Base-by-base conservation (phyloP, 2,329 filamentous ascomycete species). In the Thyridium curvatum region DNA sequence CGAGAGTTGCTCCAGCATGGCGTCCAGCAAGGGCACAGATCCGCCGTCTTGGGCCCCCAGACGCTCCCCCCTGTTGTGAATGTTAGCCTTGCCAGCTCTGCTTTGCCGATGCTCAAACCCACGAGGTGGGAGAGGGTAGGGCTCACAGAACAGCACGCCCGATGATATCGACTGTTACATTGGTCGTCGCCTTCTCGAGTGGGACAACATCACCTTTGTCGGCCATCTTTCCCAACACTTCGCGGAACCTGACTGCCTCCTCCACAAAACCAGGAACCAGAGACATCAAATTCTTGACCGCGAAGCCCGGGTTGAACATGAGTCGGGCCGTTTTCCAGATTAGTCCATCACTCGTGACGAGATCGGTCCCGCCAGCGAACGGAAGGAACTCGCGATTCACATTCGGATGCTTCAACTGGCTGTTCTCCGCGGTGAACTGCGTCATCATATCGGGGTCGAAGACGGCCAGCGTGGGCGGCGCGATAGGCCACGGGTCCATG, bases 291-390 rank as follows among this genome's bases (percentile, higher is more conserved):
- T 66, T 62, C 39, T 50, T 56, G 9, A 50, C 47, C 1, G 58
- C 56, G 45, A 66, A 66, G 6, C 61, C 62, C 4, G 58, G 58
- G 43, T 64, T 64, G 50, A 65, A 65, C 28, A 59, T 45, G 30
- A 44, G 46, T 36, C 61, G 49, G 46, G 53, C 52, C 31, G 37
- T 45, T 45, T 61, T 63, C 64, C 64, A 68, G 37, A 59, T 52
- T 12, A 51, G 47, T 3, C 65, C 65, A 15, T 66, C 59, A 12
- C 56, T 43, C 17, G 52, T 52, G 18, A 66, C 50, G 3, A 65
- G 45, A 34, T 63, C 58, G 9, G 54, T 43, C 15, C 55, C 54
- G 8, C 50, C 51, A 1, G 57, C 51, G 29, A 60, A 50, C 12
- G 50, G 49, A 15, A 50, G 44, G 38, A 61, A 53, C 29, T 56